Evolutionary conservation across 108 stramenopile species (phyloP), one percentile per base, ranked within the genome.

Genomic region (Licmophora abbreviata): DNA sequence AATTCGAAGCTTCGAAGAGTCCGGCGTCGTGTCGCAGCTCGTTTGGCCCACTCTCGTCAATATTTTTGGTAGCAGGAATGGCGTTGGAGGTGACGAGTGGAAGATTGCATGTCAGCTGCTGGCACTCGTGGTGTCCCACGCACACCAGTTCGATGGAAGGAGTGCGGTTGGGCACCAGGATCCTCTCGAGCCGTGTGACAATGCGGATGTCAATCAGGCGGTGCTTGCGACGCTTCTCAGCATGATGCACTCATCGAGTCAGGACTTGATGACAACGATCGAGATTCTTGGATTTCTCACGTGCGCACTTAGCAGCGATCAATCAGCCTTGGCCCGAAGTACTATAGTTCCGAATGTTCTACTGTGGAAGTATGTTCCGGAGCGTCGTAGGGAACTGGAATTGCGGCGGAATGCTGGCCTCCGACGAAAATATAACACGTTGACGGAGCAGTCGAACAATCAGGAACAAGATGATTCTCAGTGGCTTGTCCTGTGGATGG

Each of bases 381-480:
- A 53, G 20, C 64, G 69, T 18, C 53, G 54, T 18, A 49, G 54
- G 10, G 65, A 76, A 17, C 38, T 76, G 21, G 74, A 76, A 47
- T 44, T 76, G 17, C 63, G 63, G 33, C 54, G 47, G 43, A 61
- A 56, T 37, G 61, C 65, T 30, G 54, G 49, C n/a, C 40, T 76
- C 24, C 41, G 66, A 35, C 51, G 69, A 15, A 66, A 58, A 30
- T 77, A 56, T 21, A 27, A 45, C 3, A 15, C 23, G 0, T 50
- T 57, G 0, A 23, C 51, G 22, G 67, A 64, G 38, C 28, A 64
- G 18, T 29, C 51, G 2, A 28, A 57, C 18, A 32, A 33, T 32
- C 1, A 18, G 28, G 7, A 40, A 40, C 3, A 15, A 20, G 3
- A 15, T 11, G 12, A 12, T 20, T 32, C 33, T 21, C 52, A 64